Evolutionary conservation across 768 basidiomycete species (phyloP), one percentile per base, ranked within the genome.

Genomic region (Hortiboletus campestris): DNA sequence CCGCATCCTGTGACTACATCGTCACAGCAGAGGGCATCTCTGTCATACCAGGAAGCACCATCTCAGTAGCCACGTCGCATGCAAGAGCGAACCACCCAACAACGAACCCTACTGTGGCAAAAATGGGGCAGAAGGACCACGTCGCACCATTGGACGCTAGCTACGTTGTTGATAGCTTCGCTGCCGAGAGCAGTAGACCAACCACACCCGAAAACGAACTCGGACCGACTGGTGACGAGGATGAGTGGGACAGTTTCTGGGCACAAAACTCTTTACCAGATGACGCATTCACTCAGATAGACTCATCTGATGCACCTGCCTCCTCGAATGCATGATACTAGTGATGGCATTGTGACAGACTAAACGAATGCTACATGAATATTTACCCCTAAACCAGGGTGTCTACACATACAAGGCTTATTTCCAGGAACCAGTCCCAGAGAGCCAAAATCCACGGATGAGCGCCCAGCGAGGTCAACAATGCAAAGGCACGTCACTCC

Each of bases 1-100:
- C 86, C 1, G 74, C 73, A 17, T 86, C 85, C 13, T 68, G 90
- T 53, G 92, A 97, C 67, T 96, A 88, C 59, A 76, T 92, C 55
- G 78, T 97, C 46, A 81, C 85, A 6, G 63, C 75, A 16, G 71
- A 76, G 20, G 94, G 92, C 9, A 73, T 94, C 28, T 66, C 68
- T 29, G 57, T 62, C 38, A 55, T 72, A 59, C 61, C 66, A 12
- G 66, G 63, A 40, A 72, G 66, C 42, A 59, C 58, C 20, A 39
- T 62, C 42, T 55, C 56, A 7, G 45, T 49, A 11, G 16, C 53
- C 16, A 16, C 22, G 29, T 53, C 53, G 22, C 59, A 46, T 20
- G 2, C 56, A 11, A 51, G 42, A 3, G 20, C 32, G 49, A 46
- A 40, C 39, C 49, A 41, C 16, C n/a, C 64, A 14, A 67, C 60